These are phyloP conservation scores for Capillidium rhysosporum DNA, from an alignment of 371 early-diverging fungal species.

Conservation along the genomic window DNA sequence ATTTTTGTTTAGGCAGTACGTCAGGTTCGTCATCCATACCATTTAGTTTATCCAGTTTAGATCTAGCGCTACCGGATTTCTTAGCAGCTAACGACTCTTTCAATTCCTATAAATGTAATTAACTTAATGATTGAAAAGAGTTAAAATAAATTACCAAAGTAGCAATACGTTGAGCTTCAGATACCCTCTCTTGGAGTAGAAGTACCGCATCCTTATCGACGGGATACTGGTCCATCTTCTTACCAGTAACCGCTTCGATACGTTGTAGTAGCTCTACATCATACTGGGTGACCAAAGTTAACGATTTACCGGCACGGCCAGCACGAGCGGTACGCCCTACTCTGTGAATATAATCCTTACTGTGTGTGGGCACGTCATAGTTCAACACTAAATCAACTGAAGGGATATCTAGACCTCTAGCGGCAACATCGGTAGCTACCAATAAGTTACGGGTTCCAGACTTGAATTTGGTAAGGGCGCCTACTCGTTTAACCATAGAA, in stretches of 20 bases:
- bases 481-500: constrained; percentile 76
- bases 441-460: constrained; percentile 65
- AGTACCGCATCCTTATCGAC: constrained; percentile 64
- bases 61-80: too few relatives aligned
- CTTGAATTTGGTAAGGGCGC: constrained; percentile 81
- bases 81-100: too few relatives aligned
- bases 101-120: too few relatives aligned
- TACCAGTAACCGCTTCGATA: constrained; percentile 73
- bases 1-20: too few relatives aligned
- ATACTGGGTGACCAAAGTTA: constrained; percentile 95
- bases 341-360: constrained; percentile 93
- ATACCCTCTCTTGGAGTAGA: constrained; percentile 80
- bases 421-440: constrained; percentile 94
- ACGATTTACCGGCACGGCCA: constrained; percentile 76
- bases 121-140: too few relatives aligned
- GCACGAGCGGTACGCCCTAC: constrained; percentile 96
- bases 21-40: too few relatives aligned
- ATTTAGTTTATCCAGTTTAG: too few relatives aligned
- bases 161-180: constrained; percentile 76
- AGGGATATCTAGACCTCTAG: constrained; percentile 95
- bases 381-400: constrained; percentile 87
- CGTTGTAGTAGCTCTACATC: constrained; percentile 87
- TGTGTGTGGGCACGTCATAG: constrained; percentile 87
- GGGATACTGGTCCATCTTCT: constrained; percentile 69
- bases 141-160: constrained; percentile 10